Base-by-base conservation (phyloP, 257 asterid species). In the Solanum sejunctum region DNA sequence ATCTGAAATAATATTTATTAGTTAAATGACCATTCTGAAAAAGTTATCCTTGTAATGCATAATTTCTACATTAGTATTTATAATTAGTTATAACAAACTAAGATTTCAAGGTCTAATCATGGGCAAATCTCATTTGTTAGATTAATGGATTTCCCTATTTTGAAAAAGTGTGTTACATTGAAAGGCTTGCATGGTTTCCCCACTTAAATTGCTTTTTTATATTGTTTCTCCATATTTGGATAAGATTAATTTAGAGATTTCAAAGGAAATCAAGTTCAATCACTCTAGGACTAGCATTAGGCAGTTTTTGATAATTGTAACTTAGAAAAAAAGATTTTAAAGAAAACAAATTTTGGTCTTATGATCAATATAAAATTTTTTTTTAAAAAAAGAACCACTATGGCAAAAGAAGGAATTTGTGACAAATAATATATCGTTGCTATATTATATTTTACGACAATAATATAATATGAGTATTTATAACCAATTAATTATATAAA, bases 141-240 rank as follows among this genome's bases (percentile, higher is more conserved):
- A 77, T 47, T 77, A 77, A 77, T 23, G n/a, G 52, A 51, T 26
- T 75, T 77, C 82, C 63, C 43, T 23, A 26, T 26, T 69, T 77
- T 51, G 63, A 28, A 51, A 23, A 77, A 26, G 82, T 51, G 82
- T 51, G 45, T 23, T 23, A 26, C 15, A 23, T 77, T 51, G 82
- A 77, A 77, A 77, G 82, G 63, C 1, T 77, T 77, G 82, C 81
- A 75, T 47, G 41, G 39, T 23, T 75, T 75, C 21, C 43, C 82
- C 16, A 51, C 21, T 16, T 13, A 75, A 49, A 49, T 75, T 75
- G 45, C 6, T 75, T 49, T 49, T 49, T 8, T 51, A 77, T 15
- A 20, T 7, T 26, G 47, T 58, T 26, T 77, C 63, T 26, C 82
- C 28, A 77, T 77, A 9, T 77, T 51, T 77, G 82, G 61, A 77